Conservation (phyloP, 306 rosid genomes). For the Sophora flavescens region DNA sequence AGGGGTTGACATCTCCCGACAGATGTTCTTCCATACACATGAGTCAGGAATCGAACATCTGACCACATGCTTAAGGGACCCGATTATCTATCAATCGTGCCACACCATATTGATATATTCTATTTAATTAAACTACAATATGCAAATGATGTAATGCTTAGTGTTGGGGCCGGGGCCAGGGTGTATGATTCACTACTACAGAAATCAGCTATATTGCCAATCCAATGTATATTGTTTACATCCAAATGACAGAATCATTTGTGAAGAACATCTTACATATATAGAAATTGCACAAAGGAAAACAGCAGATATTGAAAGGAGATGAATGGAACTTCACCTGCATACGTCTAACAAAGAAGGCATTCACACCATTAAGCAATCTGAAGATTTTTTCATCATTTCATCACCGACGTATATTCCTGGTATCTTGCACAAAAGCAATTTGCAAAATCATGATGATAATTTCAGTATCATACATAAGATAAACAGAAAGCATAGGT, state of each 20-base stretch:
- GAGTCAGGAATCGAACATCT: too few relatives aligned
- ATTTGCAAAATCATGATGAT: constrained; percentile 32
- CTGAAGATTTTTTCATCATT: constrained; percentile 52
- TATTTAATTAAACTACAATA: too few relatives aligned
- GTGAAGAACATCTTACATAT: constrained; percentile 22
- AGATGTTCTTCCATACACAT: too few relatives aligned
- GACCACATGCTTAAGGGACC: too few relatives aligned
- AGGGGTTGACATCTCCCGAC: too few relatives aligned
- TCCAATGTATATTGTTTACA: background rate
- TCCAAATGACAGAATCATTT: constrained; percentile 25
- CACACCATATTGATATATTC: too few relatives aligned
- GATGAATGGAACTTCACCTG: constrained; percentile 1
- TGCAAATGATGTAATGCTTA: too few relatives aligned
- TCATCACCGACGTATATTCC: constrained; percentile 80
- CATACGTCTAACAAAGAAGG: background rate
- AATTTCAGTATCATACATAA: constrained; percentile 36
- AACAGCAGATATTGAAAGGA: background rate
- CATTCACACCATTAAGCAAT: constrained; percentile 9
- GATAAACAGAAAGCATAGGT: constrained; percentile 19
- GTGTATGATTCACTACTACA: too few relatives aligned
- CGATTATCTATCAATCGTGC: too few relatives aligned
- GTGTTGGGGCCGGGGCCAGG: too few relatives aligned
- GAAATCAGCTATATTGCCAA: background rate
- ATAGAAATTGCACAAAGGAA: constrained; percentile 3
- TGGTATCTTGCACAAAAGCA: constrained; percentile 42